These are phyloP conservation scores for Blastocystis sp. DNA, from an alignment of 352 stramenopile species.

Conservation along the genomic window DNA sequence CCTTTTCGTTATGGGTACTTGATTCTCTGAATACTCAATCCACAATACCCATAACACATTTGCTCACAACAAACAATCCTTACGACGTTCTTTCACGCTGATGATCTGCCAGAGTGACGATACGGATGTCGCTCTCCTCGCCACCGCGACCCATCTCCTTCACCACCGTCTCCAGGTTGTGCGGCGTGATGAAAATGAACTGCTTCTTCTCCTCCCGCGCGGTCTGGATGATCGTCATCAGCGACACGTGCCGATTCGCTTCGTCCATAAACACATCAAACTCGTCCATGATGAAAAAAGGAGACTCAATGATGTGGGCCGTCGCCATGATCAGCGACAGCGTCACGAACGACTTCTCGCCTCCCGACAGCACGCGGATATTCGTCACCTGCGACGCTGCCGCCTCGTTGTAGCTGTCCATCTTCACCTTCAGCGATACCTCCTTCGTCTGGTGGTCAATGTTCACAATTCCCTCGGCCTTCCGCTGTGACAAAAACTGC, in stretches of 20 bases:
- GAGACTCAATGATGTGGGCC: conserved; percentile 67
- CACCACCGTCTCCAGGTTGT: conserved; percentile 63
- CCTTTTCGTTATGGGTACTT: conserved; percentile 1
- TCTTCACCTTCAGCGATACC: conserved; percentile 62
- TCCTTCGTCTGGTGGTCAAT: conserved; percentile 62
- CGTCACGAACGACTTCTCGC: conserved; percentile 86
- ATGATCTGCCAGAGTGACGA: not conserved
- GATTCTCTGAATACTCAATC: not conserved
- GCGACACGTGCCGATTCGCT: conserved; percentile 83
- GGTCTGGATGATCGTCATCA: conserved; percentile 66
- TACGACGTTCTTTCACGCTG: not conserved
- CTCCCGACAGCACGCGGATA: conserved; percentile 88
- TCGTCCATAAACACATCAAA: conserved; percentile 98
- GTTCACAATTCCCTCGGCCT: conserved; percentile 64
- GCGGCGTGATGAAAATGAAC: conserved; percentile 78
- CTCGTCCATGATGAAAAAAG: conserved; percentile 85
- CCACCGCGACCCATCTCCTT: not conserved
- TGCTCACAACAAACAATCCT: not conserved
- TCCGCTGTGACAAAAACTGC: conserved; percentile 61
- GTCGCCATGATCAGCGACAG: conserved; percentile 87
- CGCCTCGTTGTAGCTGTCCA: conserved; percentile 66
- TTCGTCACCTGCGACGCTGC: conserved; percentile 76
- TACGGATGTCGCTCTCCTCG: not conserved
- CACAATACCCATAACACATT: too few species aligned
- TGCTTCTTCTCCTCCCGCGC: conserved; percentile 65